A percentile compares a stretch with the other conserved stretches of the same genome.
phyloP scores from a whole-genome alignment of 495 filamentous ascomycete species.

The Astrothelium subdiscretum region DNA sequence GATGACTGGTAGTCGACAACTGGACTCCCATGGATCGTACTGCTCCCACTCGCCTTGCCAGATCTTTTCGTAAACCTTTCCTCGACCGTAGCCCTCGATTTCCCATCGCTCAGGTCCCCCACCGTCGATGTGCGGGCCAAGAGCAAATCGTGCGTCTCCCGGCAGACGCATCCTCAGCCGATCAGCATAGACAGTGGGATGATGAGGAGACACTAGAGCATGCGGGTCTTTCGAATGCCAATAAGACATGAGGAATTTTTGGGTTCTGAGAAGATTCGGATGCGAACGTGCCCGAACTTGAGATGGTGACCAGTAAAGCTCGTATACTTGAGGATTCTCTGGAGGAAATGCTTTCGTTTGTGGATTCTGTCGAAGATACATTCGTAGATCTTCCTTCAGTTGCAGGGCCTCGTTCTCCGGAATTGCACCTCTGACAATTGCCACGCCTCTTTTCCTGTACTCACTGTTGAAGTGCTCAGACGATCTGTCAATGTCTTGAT shows the following conservation, averaged over 20 bases:
- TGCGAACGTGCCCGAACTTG: constrained; percentile 67
- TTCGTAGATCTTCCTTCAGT: constrained; percentile 26
- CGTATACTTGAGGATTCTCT: constrained; percentile 64
- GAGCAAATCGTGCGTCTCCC: constrained; percentile 67
- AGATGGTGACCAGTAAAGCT: constrained; percentile 77
- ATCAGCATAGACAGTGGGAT: constrained; percentile 67
- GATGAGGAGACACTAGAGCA: constrained; percentile 44
- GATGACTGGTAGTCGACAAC: constrained; percentile 52
- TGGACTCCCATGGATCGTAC: constrained; percentile 71
- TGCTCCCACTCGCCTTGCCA: constrained; percentile 68
- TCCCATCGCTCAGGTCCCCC: constrained; percentile 86
- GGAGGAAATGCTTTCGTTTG: constrained; percentile 38
- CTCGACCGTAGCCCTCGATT: constrained; percentile 57
- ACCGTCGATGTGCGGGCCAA: constrained; percentile 78
- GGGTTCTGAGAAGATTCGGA: constrained; percentile 54
- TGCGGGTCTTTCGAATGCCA: constrained; percentile 58
- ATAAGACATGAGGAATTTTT: constrained; percentile 59
- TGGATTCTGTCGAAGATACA: constrained; percentile 30
- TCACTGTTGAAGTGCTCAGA: constrained; percentile 18
- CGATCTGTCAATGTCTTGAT: constrained; percentile 24
- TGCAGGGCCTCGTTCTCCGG: constrained; percentile 25
- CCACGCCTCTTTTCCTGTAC: constrained; percentile 27
- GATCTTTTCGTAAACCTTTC: constrained; percentile 58
- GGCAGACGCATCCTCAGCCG: constrained; percentile 67
- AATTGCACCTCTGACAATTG: constrained; percentile 30